phyloP scores from a whole-genome alignment of 2,329 filamentous ascomycete genomes.

The Claviceps pusilla region DNA sequence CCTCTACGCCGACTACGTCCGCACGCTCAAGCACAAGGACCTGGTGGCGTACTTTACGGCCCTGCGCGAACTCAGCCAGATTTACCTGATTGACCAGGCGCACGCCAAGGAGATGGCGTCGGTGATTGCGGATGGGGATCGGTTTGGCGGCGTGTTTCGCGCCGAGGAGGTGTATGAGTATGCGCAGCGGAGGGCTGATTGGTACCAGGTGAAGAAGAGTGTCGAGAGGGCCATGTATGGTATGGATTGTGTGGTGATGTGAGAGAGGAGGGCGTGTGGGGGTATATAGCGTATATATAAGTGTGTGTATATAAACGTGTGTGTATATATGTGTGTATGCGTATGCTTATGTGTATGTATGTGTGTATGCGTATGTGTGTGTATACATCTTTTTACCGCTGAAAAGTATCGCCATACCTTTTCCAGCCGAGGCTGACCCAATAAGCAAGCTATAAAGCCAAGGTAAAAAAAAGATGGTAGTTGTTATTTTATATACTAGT shows the following conservation, averaged over 20 bases:
- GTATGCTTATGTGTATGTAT: no score
- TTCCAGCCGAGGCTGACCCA: no score
- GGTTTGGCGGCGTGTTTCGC: constrained; percentile 83
- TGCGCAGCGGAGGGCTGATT: constrained; percentile 83
- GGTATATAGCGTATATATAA: neutral
- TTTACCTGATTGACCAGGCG: constrained; percentile 72
- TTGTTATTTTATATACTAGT: no score
- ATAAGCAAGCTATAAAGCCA: no score
- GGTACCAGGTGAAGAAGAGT: constrained; percentile 75
- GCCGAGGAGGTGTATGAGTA: constrained; percentile 97
- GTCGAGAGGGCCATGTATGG: constrained; percentile 98
- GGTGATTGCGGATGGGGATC: constrained; percentile 80
- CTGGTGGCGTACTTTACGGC: constrained; percentile 83
- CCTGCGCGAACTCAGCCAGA: constrained; percentile 81
- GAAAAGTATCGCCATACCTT: no score
- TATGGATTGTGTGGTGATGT: constrained; percentile 72
- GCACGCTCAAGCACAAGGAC: constrained; percentile 66
- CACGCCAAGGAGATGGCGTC: constrained; percentile 91
- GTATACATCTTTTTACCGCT: no score
- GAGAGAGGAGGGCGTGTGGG: neutral
- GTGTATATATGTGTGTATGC: no score
- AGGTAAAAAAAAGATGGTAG: no score
- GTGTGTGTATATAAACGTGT: no score
- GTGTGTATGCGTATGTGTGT: no score
- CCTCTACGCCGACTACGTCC: constrained; percentile 74